Evolutionary conservation across 108 stramenopile genomes (phyloP), one percentile per base, ranked within the genome.

Genomic region (Parietichytrium sp.): DNA sequence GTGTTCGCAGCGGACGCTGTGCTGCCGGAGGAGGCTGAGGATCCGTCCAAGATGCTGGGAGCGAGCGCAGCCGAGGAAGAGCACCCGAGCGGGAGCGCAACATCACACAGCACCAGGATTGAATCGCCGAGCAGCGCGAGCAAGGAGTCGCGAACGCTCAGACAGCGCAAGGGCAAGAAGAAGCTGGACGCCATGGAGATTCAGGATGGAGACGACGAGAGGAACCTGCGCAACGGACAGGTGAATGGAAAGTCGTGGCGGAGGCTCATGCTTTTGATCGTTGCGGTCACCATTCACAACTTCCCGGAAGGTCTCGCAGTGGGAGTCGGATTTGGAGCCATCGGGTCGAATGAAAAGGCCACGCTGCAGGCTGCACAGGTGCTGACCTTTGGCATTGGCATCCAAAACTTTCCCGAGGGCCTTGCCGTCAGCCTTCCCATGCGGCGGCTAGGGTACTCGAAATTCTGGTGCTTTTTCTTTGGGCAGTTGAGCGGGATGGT

Each of bases 331-430:
- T 80, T 80, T 15, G 79, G 79, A 15, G 79, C 51, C 51, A 52
- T 51, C n/a, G 50, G 50, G n/a, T 18, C 42, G 20, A 72, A 30
- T 8, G 18, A 72, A 27, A 45, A 38, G 27, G 72, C 49, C 10
- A 78, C 82, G 47, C 48, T 77, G 2, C 49, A 38, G 25, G 31
- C 72, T 18, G 82, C 82, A 7, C 18, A 31, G 42, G 31, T 31
- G 31, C 82, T 83, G 12, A 77, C 82, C 15, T 49, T 83, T 15
- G 82, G 54, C 20, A 83, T 83, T 48, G 82, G 82, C 8, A 55
- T 83, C 3, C 80, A 81, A 26, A 55, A 83, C 20, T 61, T 83
- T 20, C 82, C 82, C 31, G 82, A 83, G 42, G 82, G 82, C 47
- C 10, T 83, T 7, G 55, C 55, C 3, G 82, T 55, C 45, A 47